Percentiles rank a stretch among this genome's conserved stretches.
Evolutionary conservation across 257 asterid species (phyloP).

Genomic region (Anisodus tanguticus): DNA sequence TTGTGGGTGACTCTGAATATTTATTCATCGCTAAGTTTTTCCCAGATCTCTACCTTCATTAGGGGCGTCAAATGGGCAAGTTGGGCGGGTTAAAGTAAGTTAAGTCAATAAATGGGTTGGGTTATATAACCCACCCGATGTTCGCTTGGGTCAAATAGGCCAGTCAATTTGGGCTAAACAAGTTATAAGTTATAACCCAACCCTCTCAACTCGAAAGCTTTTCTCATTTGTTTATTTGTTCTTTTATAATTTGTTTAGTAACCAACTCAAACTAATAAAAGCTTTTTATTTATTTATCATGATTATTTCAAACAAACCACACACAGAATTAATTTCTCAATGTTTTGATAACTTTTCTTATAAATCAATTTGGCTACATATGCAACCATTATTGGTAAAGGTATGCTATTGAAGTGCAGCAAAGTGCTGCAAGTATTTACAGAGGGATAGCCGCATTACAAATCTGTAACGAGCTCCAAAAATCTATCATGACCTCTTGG

Average conservation of each 20-base stretch:
- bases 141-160: background rate
- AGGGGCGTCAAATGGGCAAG: background rate
- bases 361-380: background rate
- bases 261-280: constrained; percentile 1
- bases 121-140: background rate
- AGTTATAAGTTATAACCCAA: background rate
- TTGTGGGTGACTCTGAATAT: background rate
- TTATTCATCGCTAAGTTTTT: background rate
- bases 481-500: background rate
- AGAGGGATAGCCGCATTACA: background rate
- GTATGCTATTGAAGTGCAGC: background rate
- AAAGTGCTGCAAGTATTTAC: background rate
- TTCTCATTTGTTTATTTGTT: constrained; percentile 6
- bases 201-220: background rate
- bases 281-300: background rate
- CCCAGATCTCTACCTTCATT: background rate
- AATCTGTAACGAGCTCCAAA: background rate
- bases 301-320: background rate
- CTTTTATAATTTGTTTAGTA: background rate
- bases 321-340: background rate
- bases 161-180: background rate
- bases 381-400: constrained; percentile 18
- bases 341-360: background rate
- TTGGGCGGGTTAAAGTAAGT: background rate
- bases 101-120: background rate